Evolutionary conservation across 345 rosid genomes (phyloP), one percentile per base, ranked within the genome.

Genomic region (Populus davidiana): DNA sequence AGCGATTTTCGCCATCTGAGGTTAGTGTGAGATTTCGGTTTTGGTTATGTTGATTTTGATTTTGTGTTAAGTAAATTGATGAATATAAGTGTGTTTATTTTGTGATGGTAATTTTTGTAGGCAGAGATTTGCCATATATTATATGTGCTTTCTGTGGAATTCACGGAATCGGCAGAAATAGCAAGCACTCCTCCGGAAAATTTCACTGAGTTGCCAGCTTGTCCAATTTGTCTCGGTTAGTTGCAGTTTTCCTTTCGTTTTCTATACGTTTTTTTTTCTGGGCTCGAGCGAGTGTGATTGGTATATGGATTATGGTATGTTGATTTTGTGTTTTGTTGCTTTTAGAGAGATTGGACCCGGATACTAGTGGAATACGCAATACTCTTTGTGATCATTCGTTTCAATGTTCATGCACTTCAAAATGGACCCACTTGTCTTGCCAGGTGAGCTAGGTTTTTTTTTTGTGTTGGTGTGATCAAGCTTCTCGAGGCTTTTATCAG

Each of bases 331-430:
- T 66, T 35, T 77, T 54, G 44, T 52, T 70, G 9, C 62, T 77
- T 69, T 33, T 86, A 96, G 94, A 96, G 89, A 88, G 99, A 84
- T 85, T 96, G 85, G 99, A 92, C 82, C 92, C 92, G 8, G 99
- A 96, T 75, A 93, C 97, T 47, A 88, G 98, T 38, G 99, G 97
- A 61, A 89, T 96, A 75, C 87, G 88, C 20, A 90, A 94, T 74
- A 90, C 97, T 5, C 87, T 89, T 38, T 93, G 98, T 87, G 98
- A 96, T 83, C 98, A 96, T 86, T 93, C 99, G 16, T 96, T 93
- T 86, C 94, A 91, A 56, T 96, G 99, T 76, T 88, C 91, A 0
- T 93, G 99, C 86, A 91, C 94, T 82, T 89, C 96, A 5, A 96
- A 93, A 78, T 93, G 99, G 99, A 96, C 97, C 50, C 87, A 88